A percentile compares a stretch with the other conserved stretches of the same genome.
Evolutionary conservation across 179 eudicot species (phyloP).

Genomic region (Camellia oleifera): DNA sequence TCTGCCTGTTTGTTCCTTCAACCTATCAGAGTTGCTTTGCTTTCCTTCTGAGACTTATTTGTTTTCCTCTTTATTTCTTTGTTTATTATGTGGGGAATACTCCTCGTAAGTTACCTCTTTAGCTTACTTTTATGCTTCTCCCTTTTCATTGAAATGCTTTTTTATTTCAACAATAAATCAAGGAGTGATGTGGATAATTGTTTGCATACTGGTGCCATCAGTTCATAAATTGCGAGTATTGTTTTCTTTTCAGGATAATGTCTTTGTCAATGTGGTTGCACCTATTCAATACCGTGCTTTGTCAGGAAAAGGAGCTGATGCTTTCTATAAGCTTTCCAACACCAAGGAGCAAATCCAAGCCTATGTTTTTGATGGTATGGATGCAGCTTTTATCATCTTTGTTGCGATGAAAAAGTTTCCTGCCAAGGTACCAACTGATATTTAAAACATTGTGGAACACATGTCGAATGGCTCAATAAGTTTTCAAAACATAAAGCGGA

Average conservation of each 20-base stretch:
- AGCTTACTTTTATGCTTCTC: neutral
- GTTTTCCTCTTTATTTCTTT: neutral
- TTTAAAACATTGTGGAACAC: no score
- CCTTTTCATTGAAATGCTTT: neutral
- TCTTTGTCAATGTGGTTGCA: constrained; percentile 42
- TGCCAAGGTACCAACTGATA: no score
- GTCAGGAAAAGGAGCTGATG: constrained; percentile 40
- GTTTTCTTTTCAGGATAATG: constrained; percentile 37
- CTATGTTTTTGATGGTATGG: constrained; percentile 46
- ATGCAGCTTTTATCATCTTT: neutral
- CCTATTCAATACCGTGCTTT: constrained; percentile 46
- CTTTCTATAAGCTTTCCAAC: constrained; percentile 43
- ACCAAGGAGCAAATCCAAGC: constrained; percentile 43
- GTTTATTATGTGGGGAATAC: neutral
- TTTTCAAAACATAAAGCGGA: no score
- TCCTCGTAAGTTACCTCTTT: neutral
- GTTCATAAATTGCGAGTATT: neutral
- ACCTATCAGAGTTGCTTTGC: no score
- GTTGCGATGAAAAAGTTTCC: neutral
- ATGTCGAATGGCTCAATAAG: no score
- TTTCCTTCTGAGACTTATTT: no score
- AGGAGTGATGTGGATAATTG: neutral
- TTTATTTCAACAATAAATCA: neutral
- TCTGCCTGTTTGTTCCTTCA: neutral
- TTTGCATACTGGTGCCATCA: neutral